Evolutionary conservation across 345 rosid genomes (phyloP).

Genomic region (Eucalyptus curtisii): DNA sequence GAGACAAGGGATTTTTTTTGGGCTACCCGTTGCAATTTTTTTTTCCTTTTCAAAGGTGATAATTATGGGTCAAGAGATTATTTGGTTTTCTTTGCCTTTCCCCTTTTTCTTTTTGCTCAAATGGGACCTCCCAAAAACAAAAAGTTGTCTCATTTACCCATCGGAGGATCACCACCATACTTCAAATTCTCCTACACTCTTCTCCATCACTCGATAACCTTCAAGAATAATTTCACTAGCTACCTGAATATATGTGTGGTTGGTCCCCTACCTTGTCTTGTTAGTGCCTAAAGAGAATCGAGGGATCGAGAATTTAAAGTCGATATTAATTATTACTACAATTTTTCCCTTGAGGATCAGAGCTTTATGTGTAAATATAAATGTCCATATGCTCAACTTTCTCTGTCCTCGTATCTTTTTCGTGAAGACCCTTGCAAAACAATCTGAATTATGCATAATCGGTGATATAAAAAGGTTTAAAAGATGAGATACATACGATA

Average conservation of each 20-base stretch:
- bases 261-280: background rate
- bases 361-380: background rate
- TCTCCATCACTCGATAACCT: background rate
- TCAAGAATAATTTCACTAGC: background rate
- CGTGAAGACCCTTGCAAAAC: background rate
- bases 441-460: background rate
- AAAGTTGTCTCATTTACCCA: constrained; percentile 49
- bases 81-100: background rate
- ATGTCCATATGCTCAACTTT: background rate
- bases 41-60: constrained; percentile 15
- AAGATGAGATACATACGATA: background rate
- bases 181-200: background rate
- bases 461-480: background rate
- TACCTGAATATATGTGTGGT: background rate
- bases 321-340: background rate
- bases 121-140: constrained; percentile 35
- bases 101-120: constrained; percentile 9
- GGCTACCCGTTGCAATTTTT: background rate
- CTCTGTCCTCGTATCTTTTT: background rate
- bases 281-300: background rate
- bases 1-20: constrained; percentile 11
- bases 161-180: constrained; percentile 10
- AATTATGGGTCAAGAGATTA: constrained; percentile 23
- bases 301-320: background rate
- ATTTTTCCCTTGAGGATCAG: background rate